Evolutionary conservation across 2,329 filamentous ascomycete genomes (phyloP).

Genomic region (Aspergillus brunneoviolaceus): DNA sequence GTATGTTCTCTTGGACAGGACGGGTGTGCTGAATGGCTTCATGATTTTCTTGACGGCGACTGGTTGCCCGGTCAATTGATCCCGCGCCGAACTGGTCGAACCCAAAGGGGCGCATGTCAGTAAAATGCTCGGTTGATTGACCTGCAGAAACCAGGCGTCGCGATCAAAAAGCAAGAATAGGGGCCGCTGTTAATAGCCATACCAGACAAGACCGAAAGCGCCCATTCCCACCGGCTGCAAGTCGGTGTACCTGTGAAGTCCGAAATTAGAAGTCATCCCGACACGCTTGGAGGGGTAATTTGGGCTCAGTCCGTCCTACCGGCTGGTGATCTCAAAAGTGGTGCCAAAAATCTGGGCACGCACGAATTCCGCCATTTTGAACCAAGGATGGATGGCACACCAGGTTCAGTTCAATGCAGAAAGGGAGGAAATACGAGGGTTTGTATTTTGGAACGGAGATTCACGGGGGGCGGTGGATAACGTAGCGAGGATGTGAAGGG

Average conservation of each 20-base stretch:
- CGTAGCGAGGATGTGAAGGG: conserved; percentile 1
- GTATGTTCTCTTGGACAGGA: conserved; percentile 96
- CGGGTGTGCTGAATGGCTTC: conserved; percentile 99
- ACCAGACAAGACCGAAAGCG: conserved; percentile 98
- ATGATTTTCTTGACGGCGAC: conserved; percentile 99
- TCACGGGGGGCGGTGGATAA: background rate
- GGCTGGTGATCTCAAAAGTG: conserved; percentile 98
- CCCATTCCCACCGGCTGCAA: conserved; percentile 99
- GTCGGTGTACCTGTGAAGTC: conserved; percentile 76
- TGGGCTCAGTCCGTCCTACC: conserved; percentile 55
- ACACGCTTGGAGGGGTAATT: background rate
- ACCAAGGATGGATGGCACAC: conserved; percentile 16
- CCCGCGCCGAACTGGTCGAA: conserved; percentile 78
- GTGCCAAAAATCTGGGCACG: conserved; percentile 99
- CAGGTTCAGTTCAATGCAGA: conserved; percentile 13
- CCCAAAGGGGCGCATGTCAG: conserved; percentile 13
- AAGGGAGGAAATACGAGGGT: background rate
- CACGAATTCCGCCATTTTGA: conserved; percentile 96
- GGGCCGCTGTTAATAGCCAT: conserved; percentile 37
- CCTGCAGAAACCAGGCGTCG: conserved; percentile 5
- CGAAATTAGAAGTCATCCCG: conserved; percentile 22
- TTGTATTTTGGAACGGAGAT: background rate
- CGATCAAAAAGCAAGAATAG: conserved; percentile 8
- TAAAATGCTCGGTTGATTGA: conserved; percentile 1
- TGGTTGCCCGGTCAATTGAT: conserved; percentile 94